These are phyloP conservation scores for Trichoderma sp. DNA, from an alignment of 2,329 filamentous ascomycete genomes.

Conservation along the genomic window DNA sequence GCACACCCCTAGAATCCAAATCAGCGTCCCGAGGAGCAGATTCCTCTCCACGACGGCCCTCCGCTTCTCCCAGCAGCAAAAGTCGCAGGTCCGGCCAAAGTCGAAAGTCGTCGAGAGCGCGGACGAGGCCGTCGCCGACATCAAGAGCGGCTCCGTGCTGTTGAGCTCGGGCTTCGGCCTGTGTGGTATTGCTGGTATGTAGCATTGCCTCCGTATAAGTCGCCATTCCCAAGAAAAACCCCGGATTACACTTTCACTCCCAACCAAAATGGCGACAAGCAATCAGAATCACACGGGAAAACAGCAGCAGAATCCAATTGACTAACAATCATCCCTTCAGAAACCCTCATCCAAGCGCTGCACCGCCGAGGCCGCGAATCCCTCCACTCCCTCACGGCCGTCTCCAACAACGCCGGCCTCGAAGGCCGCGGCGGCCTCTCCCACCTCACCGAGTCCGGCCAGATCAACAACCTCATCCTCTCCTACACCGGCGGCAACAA, in stretches of 20 bases:
- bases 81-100: slow-evolving; percentile 34
- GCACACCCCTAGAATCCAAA: neutral
- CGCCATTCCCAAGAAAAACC: neutral
- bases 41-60: slow-evolving; percentile 18
- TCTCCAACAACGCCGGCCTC: slow-evolving; percentile 79
- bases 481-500: slow-evolving; percentile 81
- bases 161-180: slow-evolving; percentile 82
- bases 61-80: slow-evolving; percentile 23
- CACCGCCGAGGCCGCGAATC: slow-evolving; percentile 60
- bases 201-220: neutral
- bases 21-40: neutral
- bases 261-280: neutral
- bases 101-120: slow-evolving; percentile 59
- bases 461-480: slow-evolving; percentile 71
- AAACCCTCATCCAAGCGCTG: slow-evolving; percentile 72
- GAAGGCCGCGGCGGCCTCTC: slow-evolving; percentile 70
- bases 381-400: slow-evolving; percentile 70
- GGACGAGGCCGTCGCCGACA: slow-evolving; percentile 69
- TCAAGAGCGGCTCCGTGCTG: slow-evolving; percentile 70
- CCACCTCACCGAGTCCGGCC: slow-evolving; percentile 67
- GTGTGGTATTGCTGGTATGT: slow-evolving; percentile 69
- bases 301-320: too few species aligned
- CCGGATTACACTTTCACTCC: neutral
- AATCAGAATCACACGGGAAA: neutral
- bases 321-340: slow-evolving; percentile 40